Percentiles rank a stretch among this genome's conserved stretches.
These are phyloP conservation scores for Terfezia claveryi DNA, from an alignment of 495 filamentous ascomycete species.

Conservation along the genomic window DNA sequence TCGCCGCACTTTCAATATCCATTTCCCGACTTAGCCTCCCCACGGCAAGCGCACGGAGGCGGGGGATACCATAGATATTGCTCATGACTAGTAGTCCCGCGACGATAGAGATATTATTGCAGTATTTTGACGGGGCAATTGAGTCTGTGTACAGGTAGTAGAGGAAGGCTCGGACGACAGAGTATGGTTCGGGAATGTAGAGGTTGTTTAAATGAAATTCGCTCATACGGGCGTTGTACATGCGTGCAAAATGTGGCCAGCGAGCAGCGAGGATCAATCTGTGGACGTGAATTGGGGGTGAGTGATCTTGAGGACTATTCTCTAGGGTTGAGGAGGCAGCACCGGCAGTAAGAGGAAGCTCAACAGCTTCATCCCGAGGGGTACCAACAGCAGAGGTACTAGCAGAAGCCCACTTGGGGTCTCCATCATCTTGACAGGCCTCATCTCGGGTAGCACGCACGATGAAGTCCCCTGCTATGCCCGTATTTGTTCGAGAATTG, in stretches of 20 bases:
- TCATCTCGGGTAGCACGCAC: constrained; percentile 18
- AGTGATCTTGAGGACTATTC: constrained; percentile 14
- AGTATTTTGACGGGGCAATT: constrained; percentile 42
- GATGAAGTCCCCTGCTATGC: constrained; percentile 8
- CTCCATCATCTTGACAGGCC: constrained; percentile 16
- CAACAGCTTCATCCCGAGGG: not conserved
- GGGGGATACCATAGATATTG: constrained; percentile 89
- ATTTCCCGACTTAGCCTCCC: constrained; percentile 71
- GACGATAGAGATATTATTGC: constrained; percentile 54
- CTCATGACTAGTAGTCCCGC: constrained; percentile 94
- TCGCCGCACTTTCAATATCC: constrained; percentile 80
- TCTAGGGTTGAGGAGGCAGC: not conserved
- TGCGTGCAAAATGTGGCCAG: constrained; percentile 85
- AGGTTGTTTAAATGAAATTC: constrained; percentile 92
- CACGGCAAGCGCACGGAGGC: constrained; percentile 71
- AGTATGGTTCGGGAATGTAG: constrained; percentile 93
- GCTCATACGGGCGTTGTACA: constrained; percentile 82
- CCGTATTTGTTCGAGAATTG: constrained; percentile 1
- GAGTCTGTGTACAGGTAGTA: constrained; percentile 94
- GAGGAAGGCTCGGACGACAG: constrained; percentile 79
- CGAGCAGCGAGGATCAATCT: constrained; percentile 77
- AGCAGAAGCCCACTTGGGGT: constrained; percentile 11
- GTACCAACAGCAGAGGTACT: constrained; percentile 5
- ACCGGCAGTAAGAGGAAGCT: not conserved
- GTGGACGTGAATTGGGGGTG: constrained; percentile 77